Evolutionary conservation across 805 yeast species (phyloP), one percentile per base, ranked within the genome.

Genomic region (Wickerhamomyces chaumierensis): DNA sequence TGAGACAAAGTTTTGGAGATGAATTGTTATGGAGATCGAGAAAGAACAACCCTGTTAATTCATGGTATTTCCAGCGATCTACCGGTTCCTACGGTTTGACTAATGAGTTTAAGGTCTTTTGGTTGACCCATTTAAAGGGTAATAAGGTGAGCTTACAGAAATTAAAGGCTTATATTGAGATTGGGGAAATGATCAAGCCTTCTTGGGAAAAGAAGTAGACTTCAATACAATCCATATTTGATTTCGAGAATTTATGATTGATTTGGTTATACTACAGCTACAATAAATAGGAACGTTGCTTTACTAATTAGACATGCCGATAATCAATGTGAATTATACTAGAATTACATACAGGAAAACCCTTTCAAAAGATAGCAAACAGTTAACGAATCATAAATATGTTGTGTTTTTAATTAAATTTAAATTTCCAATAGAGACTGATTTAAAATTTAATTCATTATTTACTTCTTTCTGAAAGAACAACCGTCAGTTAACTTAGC

Each of bases 401-500:
- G 12, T 25, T 25, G 9, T 25, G 9, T 35, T 27, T 27, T 35
- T 23, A 14, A 6, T 29, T 5, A 29, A 19, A 7, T 16, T 39
- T 35, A 16, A 25, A n/a, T 18, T 37, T 36, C 47, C n/a, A 25
- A 8, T 4, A 25, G 12, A 25, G n/a, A 25, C 14, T 8, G 7
- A 25, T 15, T 23, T 34, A 16, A 20, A 16, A 13, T 18, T n/a
- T 25, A 9, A 14, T 8, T 27, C 28, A 33, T 16, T 15, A 20
- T 54, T 81, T 85, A 90, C 86, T 90, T 92, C 75, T 86, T 85
- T 82, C 97, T 87, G 92, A 87, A 92, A 61, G 98, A 92, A 66
- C 94, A 84, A 71, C 99, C 99, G 76, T 94, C 98, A 58, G 97
- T 87, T 68, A 92, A 80, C 73, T 82, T 87, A 65, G 97, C 96